phyloP scores from a whole-genome alignment of 2,329 filamentous ascomycete genomes.

The Alternaria postmessia region DNA sequence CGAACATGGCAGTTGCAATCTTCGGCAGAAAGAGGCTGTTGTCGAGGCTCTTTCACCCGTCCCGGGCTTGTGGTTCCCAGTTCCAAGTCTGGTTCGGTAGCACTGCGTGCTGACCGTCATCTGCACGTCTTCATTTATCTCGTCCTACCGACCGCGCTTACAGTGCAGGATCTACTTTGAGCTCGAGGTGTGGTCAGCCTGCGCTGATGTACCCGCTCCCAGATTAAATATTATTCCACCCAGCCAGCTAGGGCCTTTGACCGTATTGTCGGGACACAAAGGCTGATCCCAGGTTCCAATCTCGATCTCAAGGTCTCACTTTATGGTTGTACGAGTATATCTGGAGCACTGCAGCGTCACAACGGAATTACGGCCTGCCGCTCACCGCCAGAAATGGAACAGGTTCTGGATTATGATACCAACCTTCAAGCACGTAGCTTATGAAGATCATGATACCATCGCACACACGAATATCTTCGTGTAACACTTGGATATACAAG shows the following conservation, averaged over 20 bases:
- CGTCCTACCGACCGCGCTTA: conserved; percentile 24
- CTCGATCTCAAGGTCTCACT: conserved; percentile 16
- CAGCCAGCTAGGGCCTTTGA: conserved; percentile 15
- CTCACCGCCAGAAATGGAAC: conserved; percentile 19
- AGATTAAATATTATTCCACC: conserved; percentile 21
- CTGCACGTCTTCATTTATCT: conserved; percentile 29
- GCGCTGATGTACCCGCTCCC: conserved; percentile 22
- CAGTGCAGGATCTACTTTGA: conserved; percentile 19
- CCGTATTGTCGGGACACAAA: conserved; percentile 15
- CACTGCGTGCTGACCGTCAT: conserved; percentile 45
- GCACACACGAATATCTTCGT: background rate
- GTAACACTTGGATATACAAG: background rate
- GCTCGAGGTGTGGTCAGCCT: conserved; percentile 37
- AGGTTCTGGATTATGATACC: conserved; percentile 4
- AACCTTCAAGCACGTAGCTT: conserved; percentile 1
- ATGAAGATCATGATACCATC: background rate
- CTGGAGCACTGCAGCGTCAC: conserved; percentile 8
- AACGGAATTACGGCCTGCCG: conserved; percentile 3
- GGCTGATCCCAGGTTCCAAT: conserved; percentile 23
- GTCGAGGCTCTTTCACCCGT: conserved; percentile 9
- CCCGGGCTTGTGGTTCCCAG: conserved; percentile 19
- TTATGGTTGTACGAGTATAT: conserved; percentile 13
- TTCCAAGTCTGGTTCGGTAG: conserved; percentile 32
- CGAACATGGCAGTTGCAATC: background rate
- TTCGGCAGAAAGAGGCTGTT: conserved; percentile 3